These are phyloP conservation scores for Paulownia fortunei DNA, from an alignment of 257 asterid genomes.

Conservation along the genomic window DNA sequence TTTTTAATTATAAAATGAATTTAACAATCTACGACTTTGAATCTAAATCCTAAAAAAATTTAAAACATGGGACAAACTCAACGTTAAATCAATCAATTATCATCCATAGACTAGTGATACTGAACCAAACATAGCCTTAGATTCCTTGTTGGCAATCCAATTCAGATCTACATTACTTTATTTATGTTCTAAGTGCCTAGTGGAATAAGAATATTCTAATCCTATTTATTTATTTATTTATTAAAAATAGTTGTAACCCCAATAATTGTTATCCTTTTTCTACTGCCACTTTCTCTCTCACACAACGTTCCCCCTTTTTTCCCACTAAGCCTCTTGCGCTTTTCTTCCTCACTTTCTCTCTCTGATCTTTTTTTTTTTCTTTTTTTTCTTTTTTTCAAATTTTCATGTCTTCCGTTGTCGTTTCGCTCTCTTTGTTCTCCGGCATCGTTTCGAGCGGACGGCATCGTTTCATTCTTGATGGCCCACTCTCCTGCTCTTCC, in stretches of 20 bases:
- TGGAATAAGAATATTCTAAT: not conserved
- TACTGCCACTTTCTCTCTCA: constrained; percentile 22
- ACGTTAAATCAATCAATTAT: too few species aligned
- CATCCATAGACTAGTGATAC: too few species aligned
- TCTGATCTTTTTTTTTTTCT: not conserved
- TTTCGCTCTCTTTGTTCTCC: constrained; percentile 32
- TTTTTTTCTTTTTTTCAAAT: not conserved
- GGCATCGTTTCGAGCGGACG: constrained; percentile 38
- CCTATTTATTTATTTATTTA: too few species aligned
- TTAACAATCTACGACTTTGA: too few species aligned
- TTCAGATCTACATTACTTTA: too few species aligned
- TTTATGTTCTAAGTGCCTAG: not conserved
- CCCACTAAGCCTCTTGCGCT: constrained; percentile 21
- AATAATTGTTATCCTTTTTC: constrained; percentile 9
- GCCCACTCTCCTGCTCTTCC: constrained; percentile 32
- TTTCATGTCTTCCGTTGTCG: constrained; percentile 42
- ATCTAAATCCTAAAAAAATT: too few species aligned
- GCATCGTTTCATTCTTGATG: constrained; percentile 34
- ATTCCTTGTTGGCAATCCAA: too few species aligned
- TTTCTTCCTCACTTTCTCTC: not conserved
- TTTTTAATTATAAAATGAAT: too few species aligned
- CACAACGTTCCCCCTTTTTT: constrained; percentile 6
- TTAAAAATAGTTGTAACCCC: not conserved
- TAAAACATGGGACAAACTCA: too few species aligned
- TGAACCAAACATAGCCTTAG: too few species aligned